phyloP scores from a whole-genome alignment of 495 filamentous ascomycete species.

The Lasiosphaeria hispida region DNA sequence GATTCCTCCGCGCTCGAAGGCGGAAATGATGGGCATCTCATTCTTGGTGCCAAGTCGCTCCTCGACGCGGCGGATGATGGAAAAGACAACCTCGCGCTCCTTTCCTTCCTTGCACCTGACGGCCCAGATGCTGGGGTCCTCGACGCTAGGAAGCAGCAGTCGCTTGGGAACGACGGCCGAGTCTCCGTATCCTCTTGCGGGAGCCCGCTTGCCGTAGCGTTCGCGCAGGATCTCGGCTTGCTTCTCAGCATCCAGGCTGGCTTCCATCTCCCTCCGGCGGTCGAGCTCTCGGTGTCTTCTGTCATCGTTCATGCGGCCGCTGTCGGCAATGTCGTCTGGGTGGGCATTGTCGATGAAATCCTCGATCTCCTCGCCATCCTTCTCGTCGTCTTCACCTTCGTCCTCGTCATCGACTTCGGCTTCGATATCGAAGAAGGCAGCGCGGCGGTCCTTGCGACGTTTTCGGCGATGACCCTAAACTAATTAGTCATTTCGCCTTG shows the following conservation, averaged over 20 bases:
- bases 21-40: constrained; percentile 75
- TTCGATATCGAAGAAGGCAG: constrained; percentile 90
- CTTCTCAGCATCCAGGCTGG: constrained; percentile 87
- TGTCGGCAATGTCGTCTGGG: constrained; percentile 82
- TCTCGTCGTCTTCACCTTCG: constrained; percentile 80
- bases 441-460: constrained; percentile 66
- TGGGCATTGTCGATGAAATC: constrained; percentile 88
- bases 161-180: constrained; percentile 77
- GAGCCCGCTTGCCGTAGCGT: constrained; percentile 65
- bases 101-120: constrained; percentile 91
- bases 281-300: constrained; percentile 92
- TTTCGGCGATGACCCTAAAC: constrained; percentile 72
- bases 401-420: constrained; percentile 97
- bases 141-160: constrained; percentile 85
- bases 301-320: constrained; percentile 80
- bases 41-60: constrained; percentile 71
- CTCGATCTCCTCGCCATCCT: constrained; percentile 78
- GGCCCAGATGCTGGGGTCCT: constrained; percentile 95
- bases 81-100: constrained; percentile 83
- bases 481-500: constrained; percentile 13
- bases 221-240: constrained; percentile 82
- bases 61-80: constrained; percentile 82
- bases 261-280: constrained; percentile 78
- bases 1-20: constrained; percentile 81
- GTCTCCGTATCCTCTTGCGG: constrained; percentile 48